Conservation (phyloP, 2,329 filamentous ascomycete genomes). For the Rhexocercosporidium sp. region DNA sequence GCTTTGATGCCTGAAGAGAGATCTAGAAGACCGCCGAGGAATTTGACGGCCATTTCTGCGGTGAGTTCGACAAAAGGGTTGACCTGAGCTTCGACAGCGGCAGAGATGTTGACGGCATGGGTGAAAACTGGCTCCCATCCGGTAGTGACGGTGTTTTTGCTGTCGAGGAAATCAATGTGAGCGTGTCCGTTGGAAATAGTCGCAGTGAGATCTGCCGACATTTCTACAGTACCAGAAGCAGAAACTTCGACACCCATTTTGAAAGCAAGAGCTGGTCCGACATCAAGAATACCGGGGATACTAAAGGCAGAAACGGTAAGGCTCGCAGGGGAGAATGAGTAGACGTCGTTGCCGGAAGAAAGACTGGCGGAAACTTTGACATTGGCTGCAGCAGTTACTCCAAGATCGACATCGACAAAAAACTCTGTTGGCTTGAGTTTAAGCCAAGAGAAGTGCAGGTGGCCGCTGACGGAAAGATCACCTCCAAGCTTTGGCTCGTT, state of each 20-base stretch:
- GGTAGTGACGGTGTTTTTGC: constrained; percentile 37
- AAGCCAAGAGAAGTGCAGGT: constrained; percentile 48
- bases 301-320: constrained; percentile 46
- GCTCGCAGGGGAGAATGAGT: constrained; percentile 45
- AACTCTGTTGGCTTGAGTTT: constrained; percentile 43
- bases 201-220: constrained; percentile 43
- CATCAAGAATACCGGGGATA: constrained; percentile 48
- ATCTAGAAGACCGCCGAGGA: constrained; percentile 45
- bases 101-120: constrained; percentile 43
- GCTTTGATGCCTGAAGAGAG: constrained; percentile 47
- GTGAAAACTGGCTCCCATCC: constrained; percentile 46
- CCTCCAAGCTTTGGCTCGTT: constrained; percentile 44
- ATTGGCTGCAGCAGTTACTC: constrained; percentile 33
- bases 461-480: constrained; percentile 48
- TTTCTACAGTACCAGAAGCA: constrained; percentile 41
- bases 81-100: constrained; percentile 42
- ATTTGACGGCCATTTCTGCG: constrained; percentile 46
- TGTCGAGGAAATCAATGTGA: constrained; percentile 47
- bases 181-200: constrained; percentile 44
- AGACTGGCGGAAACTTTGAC: not conserved
- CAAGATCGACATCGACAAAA: constrained; percentile 50
- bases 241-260: constrained; percentile 46
- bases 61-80: constrained; percentile 45
- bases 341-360: constrained; percentile 42
- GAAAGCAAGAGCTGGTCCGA: constrained; percentile 48